These are phyloP conservation scores for Aspergillus bombycis DNA, from an alignment of 2,329 filamentous ascomycete species.

Conservation along the genomic window DNA sequence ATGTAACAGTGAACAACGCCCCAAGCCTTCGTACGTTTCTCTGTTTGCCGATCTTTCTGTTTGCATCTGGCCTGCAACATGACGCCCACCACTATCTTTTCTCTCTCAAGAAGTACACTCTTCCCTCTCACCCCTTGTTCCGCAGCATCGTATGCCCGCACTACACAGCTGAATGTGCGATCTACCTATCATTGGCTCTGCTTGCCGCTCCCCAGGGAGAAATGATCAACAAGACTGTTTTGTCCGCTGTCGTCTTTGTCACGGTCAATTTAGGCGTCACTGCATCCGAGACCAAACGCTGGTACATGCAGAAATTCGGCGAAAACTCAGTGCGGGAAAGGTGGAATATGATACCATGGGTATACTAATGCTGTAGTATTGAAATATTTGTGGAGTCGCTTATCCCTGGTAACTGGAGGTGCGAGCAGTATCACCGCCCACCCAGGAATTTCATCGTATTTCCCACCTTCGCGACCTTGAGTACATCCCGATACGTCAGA, in stretches of 20 bases:
- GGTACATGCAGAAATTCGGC: constrained; percentile 80
- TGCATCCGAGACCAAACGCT: constrained; percentile 73
- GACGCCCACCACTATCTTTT: constrained; percentile 72
- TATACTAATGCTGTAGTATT: constrained; percentile 33
- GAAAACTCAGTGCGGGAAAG: constrained; percentile 61
- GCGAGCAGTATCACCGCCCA: background rate
- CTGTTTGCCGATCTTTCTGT: constrained; percentile 66
- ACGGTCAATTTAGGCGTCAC: constrained; percentile 79
- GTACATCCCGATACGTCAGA: constrained; percentile 77
- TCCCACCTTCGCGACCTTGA: constrained; percentile 76
- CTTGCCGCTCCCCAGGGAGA: constrained; percentile 70
- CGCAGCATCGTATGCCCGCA: constrained; percentile 77
- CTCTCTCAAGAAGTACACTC: constrained; percentile 76
- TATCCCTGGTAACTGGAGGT: background rate
- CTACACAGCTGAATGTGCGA: constrained; percentile 83
- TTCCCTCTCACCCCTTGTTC: constrained; percentile 76
- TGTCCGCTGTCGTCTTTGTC: constrained; percentile 73
- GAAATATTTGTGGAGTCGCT: background rate
- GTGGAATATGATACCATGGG: constrained; percentile 74
- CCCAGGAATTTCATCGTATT: constrained; percentile 63
- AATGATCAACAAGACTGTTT: constrained; percentile 71
- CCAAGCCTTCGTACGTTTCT: constrained; percentile 57
- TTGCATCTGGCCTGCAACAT: constrained; percentile 74
- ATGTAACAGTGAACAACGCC: constrained; percentile 42
- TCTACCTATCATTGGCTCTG: constrained; percentile 79